These are phyloP conservation scores for Fibroporia radiculosa DNA, from an alignment of 768 basidiomycete genomes.

Conservation along the genomic window DNA sequence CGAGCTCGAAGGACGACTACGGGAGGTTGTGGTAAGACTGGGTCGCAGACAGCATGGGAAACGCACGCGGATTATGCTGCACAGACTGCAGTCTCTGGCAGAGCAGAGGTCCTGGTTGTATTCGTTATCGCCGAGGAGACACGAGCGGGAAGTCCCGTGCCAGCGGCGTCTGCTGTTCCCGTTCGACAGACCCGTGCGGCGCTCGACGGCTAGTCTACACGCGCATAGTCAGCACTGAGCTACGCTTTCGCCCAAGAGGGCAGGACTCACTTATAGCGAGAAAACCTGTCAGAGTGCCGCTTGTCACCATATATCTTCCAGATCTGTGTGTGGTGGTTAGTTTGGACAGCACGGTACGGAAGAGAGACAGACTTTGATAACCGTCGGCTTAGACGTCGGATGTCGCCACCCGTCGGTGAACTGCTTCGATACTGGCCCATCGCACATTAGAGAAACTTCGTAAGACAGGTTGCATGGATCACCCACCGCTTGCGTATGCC, in stretches of 20 bases:
- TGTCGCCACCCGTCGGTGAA: constrained; percentile 17
- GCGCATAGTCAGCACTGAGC: background rate
- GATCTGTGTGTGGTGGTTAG: constrained; percentile 8
- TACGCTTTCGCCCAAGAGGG: background rate
- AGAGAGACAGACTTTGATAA: constrained; percentile 8
- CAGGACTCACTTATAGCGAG: constrained; percentile 14
- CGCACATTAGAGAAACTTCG: background rate
- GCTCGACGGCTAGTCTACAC: constrained; percentile 8
- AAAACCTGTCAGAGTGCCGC: constrained; percentile 11
- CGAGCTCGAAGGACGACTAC: constrained; percentile 16
- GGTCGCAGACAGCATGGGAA: too few relatives aligned
- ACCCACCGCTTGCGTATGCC: constrained; percentile 9
- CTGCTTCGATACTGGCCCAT: constrained; percentile 12
- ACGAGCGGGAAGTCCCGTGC: constrained; percentile 20
- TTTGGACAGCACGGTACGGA: background rate
- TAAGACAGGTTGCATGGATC: background rate
- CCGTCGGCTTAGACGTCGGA: constrained; percentile 7
- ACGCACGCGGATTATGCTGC: constrained; percentile 17
- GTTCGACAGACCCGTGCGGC: background rate
- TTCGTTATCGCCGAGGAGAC: constrained; percentile 16
- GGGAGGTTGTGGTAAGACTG: background rate
- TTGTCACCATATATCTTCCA: constrained; percentile 16
- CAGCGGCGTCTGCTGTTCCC: constrained; percentile 21
- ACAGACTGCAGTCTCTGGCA: constrained; percentile 12
- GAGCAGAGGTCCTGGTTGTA: constrained; percentile 10